Conservation (phyloP, 345 rosid species). For the Euphorbia pulcherrima region DNA sequence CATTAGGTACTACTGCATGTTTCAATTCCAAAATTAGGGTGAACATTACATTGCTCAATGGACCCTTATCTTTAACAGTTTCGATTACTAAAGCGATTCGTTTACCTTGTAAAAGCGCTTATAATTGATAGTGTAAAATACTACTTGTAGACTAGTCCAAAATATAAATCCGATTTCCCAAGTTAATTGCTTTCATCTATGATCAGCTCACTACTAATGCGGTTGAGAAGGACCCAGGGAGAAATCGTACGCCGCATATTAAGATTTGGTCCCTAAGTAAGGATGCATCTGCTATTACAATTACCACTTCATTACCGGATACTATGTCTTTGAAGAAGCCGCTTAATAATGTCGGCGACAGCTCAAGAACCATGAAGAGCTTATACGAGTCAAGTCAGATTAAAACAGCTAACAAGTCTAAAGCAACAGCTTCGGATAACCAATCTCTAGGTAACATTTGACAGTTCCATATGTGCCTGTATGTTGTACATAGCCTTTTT, state of each 20-base stretch:
- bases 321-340: slow-evolving; percentile 44
- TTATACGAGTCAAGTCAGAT: slow-evolving; percentile 32
- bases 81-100: not conserved
- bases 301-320: slow-evolving; percentile 42
- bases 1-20: not conserved
- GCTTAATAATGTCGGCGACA: slow-evolving; percentile 31
- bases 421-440: slow-evolving; percentile 19
- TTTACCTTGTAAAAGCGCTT: too few species aligned
- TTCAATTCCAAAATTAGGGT: not conserved
- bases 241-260: slow-evolving; percentile 70
- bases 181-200: slow-evolving; percentile 17
- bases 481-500: too few species aligned
- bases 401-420: slow-evolving; percentile 18
- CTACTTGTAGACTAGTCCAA: too few species aligned
- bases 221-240: slow-evolving; percentile 60
- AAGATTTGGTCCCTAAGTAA: slow-evolving; percentile 53
- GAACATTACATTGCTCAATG: too few species aligned
- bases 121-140: too few species aligned
- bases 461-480: not conserved
- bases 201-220: slow-evolving; percentile 63
- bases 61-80: not conserved
- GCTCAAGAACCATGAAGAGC: slow-evolving; percentile 34
- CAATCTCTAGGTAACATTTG: slow-evolving; percentile 33
- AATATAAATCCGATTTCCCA: slow-evolving; percentile 9
- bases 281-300: slow-evolving; percentile 44